Evolutionary conservation across 1,284 basidiomycete genomes (phyloP).

Genomic region (Cryptococcus sp.): DNA sequence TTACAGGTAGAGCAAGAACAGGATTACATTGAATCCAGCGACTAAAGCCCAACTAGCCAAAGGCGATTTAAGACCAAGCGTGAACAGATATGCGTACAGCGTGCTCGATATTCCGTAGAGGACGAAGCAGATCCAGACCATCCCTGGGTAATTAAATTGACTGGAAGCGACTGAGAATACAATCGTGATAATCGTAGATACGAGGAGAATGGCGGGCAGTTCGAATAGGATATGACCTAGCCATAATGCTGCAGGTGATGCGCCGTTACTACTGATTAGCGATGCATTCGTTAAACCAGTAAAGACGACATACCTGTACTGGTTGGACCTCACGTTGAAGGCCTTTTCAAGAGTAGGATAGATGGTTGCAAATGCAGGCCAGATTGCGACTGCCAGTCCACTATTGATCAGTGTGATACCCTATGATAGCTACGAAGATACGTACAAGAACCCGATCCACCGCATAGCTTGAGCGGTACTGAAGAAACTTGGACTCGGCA

Average conservation of each 20-base stretch:
- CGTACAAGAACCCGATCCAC: constrained; percentile 36
- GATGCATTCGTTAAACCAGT: not conserved
- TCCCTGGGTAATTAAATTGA: constrained; percentile 67
- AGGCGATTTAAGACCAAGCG: constrained; percentile 61
- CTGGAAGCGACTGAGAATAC: constrained; percentile 57
- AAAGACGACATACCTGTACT: constrained; percentile 49
- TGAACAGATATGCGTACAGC: constrained; percentile 64
- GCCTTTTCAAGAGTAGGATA: constrained; percentile 63
- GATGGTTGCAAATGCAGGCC: constrained; percentile 71
- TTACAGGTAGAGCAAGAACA: constrained; percentile 57
- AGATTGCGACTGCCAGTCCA: constrained; percentile 54
- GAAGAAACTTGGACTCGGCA: constrained; percentile 24
- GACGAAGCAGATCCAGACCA: constrained; percentile 59
- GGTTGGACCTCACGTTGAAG: constrained; percentile 64
- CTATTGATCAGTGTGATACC: constrained; percentile 8
- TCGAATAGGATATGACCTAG: constrained; percentile 74
- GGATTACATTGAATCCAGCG: constrained; percentile 69
- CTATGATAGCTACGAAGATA: not conserved
- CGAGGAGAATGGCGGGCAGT: constrained; percentile 57
- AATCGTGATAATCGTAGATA: constrained; percentile 60
- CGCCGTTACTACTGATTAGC: constrained; percentile 59
- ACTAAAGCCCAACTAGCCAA: constrained; percentile 68
- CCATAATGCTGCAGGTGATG: constrained; percentile 69
- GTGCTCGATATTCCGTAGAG: constrained; percentile 66
- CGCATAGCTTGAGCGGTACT: constrained; percentile 26